Base-by-base conservation (phyloP, 176 grass and related monocot genomes). In the Aegilops bicornis region DNA sequence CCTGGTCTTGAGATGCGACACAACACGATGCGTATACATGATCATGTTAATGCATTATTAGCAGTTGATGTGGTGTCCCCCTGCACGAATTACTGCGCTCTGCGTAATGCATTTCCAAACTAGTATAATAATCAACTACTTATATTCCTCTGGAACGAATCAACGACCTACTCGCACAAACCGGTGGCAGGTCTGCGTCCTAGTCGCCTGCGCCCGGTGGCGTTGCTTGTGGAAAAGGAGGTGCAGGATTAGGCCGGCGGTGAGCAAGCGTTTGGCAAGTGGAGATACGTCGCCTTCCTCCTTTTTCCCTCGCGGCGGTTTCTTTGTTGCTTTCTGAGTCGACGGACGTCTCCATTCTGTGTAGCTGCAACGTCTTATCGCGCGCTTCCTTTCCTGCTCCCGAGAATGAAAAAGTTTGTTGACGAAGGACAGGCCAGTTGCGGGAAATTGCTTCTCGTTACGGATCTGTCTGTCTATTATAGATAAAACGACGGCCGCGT, bases 181-280 rank as follows among this genome's bases (percentile, higher is more conserved):
- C 12, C 73, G 43, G 73, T 76, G 73, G 73, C 73, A 16, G 50
- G 73, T 52, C 73, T 52, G 25, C 73, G 2, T 52, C 73, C 23
- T 76, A 52, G 36, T 10, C 43, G 43, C 11, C 43, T 47, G 43
- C 45, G 13, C 45, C 13, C 45, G 47, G 47, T 50, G 37, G 37
- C 1, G 69, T 43, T 73, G 69, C 69, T 72, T 72, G 20, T 4
- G 37, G 1, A 73, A 43, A 25, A 76, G 73, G 24, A 10, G 15
- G 73, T 76, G 7, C 10, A 20, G 19, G 73, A 31, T 76, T 54
- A 52, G 8, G 40, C 40, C 40, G 40, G 45, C 42, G 25, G 73
- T 76, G 50, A 76, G 73, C 73, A 52, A 76, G 24, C 25, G 43
- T 50, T 76, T 50, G 73, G 73, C 73, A 50, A 30, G 14, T 75